These are phyloP conservation scores for Neurospora sp. DNA, from an alignment of 495 filamentous ascomycete genomes.

Conservation along the genomic window DNA sequence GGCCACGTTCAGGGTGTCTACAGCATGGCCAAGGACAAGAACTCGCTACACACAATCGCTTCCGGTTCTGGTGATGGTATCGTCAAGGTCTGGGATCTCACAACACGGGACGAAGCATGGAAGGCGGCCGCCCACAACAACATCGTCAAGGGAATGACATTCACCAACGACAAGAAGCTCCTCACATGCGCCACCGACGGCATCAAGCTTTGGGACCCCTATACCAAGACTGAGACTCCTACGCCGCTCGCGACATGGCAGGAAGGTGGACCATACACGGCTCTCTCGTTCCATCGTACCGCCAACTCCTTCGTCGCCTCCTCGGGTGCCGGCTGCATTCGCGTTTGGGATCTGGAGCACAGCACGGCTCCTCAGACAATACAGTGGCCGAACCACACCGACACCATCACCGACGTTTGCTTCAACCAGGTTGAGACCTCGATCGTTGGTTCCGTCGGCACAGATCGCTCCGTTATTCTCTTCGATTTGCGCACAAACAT, in stretches of 20 bases:
- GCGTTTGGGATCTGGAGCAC: constrained; percentile 63
- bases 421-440: constrained; percentile 96
- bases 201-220: constrained; percentile 87
- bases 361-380: constrained; percentile 70
- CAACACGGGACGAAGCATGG: constrained; percentile 69
- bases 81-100: constrained; percentile 89
- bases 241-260: constrained; percentile 72
- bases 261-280: constrained; percentile 72
- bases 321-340: constrained; percentile 73
- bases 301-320: constrained; percentile 63
- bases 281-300: constrained; percentile 68
- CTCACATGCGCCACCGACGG: constrained; percentile 84
- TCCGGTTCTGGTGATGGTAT: constrained; percentile 79
- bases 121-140: constrained; percentile 66
- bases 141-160: constrained; percentile 85
- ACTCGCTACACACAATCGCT: constrained; percentile 58
- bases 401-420: constrained; percentile 82
- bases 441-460: constrained; percentile 69
- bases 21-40: constrained; percentile 57
- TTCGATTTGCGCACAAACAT: constrained; percentile 70
- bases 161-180: constrained; percentile 73
- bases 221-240: constrained; percentile 52
- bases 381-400: constrained; percentile 74
- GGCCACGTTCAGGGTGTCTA: constrained; percentile 94
- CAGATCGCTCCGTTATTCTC: constrained; percentile 76